Evolutionary conservation across 129 eudicot species (phyloP), one percentile per base, ranked within the genome.

Genomic region (Dittrichia graveolens): DNA sequence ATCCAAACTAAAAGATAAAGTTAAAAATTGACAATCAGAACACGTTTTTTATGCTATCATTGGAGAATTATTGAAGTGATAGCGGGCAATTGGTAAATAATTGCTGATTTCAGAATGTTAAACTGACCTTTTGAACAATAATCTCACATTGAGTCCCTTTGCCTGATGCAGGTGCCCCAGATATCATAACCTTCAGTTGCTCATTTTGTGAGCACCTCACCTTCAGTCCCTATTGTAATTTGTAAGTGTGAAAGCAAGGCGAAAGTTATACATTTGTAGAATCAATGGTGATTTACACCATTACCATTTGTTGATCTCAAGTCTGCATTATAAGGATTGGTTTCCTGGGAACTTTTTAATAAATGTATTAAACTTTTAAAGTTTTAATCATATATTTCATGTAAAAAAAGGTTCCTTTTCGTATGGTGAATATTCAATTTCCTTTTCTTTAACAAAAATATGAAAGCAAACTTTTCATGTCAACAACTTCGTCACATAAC

Each of bases 121-220:
- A 63, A 46, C 69, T 38, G 50, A 83, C 98, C 84, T 92, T 85
- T 68, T 92, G 69, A 63, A 84, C 95, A 73, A 92, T 92, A 90
- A 89, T 45, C 81, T 92, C 94, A 64, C 98, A 92, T 37, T 89
- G 98, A 60, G 98, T 92, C 80, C 98, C 98, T 89, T 92, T 92
- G 44, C 96, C 98, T 53, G 98, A 92, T 56, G 98, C 98, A 18
- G 96, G 98, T 12, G 98, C 98, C 62, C 98, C 96, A 41, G 98
- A 92, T 69, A 92, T 92, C 96, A 92, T 89, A 79, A 92, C 95
- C 80, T 85, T 92, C 67, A 89, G 59, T 9, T 96, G 98, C 79
- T 82, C 95, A 73, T 65, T 82, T 80, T 76, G 76, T n/a, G 89
- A 78, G 73, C 88, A 87, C 43, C 61, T 47, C 18, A 92, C 83